Evolutionary conservation across 108 stramenopile species (phyloP), one percentile per base, ranked within the genome.

Genomic region (Aurantiochytrium sp.): DNA sequence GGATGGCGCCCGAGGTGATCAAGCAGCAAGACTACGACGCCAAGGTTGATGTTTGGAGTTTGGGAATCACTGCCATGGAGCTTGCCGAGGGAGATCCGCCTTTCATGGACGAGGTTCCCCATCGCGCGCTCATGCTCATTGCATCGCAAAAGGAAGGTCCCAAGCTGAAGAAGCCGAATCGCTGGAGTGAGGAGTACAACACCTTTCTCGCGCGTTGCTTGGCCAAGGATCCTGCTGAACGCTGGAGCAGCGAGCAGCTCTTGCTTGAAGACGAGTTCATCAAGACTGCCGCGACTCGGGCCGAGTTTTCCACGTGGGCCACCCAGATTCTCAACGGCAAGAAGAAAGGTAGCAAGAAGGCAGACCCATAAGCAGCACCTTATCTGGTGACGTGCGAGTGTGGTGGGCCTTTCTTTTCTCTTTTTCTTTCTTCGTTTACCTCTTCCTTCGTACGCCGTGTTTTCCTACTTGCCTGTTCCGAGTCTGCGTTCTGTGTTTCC

Each of bases 1-100:
- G 95, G 95, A 95, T 95, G 95, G 95, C 95, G 0, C 95, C 95
- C 18, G 95, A 95, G 90, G 89, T 95, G 23, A 94, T 95, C 45
- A 89, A 90, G 91, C 93, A 93, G 21, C 87, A 91, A 28, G 91
- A 92, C 58, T 95, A 94, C 91, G 94, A 93, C 72, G 92, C 45
- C 25, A 93, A 94, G 93, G 94, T 95, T 59, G 95, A 95, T 87
- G 88, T 95, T 35, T 95, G 95, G 95, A 91, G 90, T 25, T 72
- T 94, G 64, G 95, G 94, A 18, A 95, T 95, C 89, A 95, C 94
- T 10, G 91, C 91, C 23, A 91, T 95, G 35, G 95, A 95, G 87
- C 92, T 95, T 93, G 94, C 95, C 5, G 93, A 95, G 49, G 94
- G 94, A n/a, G 93, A 95, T 58, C 95, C 95, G 4, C 95, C 95